Base-by-base conservation (phyloP, 176 grass and related monocot species). In the Rhynchospora tenuis region DNA sequence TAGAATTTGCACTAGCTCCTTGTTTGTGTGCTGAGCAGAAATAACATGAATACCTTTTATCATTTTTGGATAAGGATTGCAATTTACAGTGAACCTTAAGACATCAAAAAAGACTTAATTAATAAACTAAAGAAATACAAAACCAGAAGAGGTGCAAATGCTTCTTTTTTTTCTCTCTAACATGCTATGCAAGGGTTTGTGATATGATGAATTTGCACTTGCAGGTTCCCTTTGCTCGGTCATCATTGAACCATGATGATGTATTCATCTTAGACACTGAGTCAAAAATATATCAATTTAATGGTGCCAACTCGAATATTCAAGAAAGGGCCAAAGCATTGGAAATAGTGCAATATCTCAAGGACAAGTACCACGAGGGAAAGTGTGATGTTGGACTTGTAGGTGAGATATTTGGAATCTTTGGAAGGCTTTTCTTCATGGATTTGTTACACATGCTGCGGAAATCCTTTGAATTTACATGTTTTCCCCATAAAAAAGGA, bases 301-400 rank as follows among this genome's bases (percentile, higher is more conserved):
- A 98, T 80, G 95, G 95, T 43, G 89, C 92, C 68, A 98, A 92
- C 84, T 94, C 95, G 42, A 94, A 91, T 83, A 98, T 98, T 84
- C 95, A 98, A 93, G 95, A 98, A 87, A 98, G 92, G 81, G 95
- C 89, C 57, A 94, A 98, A 84, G 90, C 95, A 57, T 86, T 98
- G 86, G 92, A 98, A 94, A 89, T 93, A 62, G 87, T 93, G 73
- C 95, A 94, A 84, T 90, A 94, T 93, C 86, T 98, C 73, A 98
- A 98, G 79, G 95, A 98, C 20, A 91, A 85, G 59, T 98, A 93
- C 69, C 95, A 98, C 75, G 86, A 84, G 3, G 92, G 92, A 87
- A 86, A 87, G 63, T 98, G 95, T 86, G 79, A 85, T 80, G 84
- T 98, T 87, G 92, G 92, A 82, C 93, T 94, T 82, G 86, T 98